Conservation (phyloP, 1,284 basidiomycete genomes). For the Trichosporon asahii region DNA sequence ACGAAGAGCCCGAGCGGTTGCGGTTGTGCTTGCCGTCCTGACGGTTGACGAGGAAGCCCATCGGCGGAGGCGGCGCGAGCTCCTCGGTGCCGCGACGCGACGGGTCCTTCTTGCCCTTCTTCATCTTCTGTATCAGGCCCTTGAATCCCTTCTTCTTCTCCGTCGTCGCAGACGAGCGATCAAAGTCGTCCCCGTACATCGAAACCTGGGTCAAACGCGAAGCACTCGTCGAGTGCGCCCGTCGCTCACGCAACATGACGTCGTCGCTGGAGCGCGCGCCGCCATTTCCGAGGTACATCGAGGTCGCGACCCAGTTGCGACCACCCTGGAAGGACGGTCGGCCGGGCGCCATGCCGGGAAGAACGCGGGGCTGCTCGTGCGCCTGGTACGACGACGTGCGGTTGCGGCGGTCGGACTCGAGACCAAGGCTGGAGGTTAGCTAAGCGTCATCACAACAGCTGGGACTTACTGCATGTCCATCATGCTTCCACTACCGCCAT, state of each 20-base stretch:
- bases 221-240: conserved; percentile 26
- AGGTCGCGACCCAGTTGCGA: conserved; percentile 15
- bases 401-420: conserved; percentile 47
- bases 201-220: conserved; percentile 41
- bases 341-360: conserved; percentile 42
- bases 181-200: conserved; percentile 26
- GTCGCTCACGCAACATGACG: conserved; percentile 1
- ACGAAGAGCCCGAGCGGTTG: conserved; percentile 37
- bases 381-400: conserved; percentile 33
- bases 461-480: conserved; percentile 84
- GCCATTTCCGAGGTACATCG: conserved; percentile 5
- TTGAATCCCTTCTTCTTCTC: conserved; percentile 68
- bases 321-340: conserved; percentile 39
- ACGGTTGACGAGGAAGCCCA: conserved; percentile 75
- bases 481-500: conserved; percentile 76
- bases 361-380: conserved; percentile 38
- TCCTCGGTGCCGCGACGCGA: conserved; percentile 14
- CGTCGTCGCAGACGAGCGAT: conserved; percentile 49
- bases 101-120: conserved; percentile 53
- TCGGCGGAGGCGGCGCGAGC: conserved; percentile 75
- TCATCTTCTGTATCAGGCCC: conserved; percentile 75
- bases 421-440: conserved; percentile 39
- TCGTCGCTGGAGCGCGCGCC: conserved; percentile 1
- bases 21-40: conserved; percentile 34
- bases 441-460: too few species aligned